A percentile compares a stretch with the other conserved stretches of the same genome.
Conservation (phyloP, 495 filamentous ascomycete genomes). For the Acidomyces sp. region DNA sequence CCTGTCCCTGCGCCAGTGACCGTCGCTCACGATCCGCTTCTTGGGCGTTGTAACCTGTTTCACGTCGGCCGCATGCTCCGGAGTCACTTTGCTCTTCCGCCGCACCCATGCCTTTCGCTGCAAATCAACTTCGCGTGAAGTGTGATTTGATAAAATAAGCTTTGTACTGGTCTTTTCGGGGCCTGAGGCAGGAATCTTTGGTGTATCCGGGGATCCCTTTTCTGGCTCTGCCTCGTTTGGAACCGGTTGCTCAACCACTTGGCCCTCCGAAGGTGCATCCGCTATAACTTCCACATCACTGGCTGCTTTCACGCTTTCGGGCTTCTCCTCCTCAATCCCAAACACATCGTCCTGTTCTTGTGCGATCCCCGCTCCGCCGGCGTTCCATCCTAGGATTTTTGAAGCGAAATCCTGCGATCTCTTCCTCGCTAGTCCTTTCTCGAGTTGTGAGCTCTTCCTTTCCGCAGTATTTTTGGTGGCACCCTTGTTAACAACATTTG, state of each 20-base stretch:
- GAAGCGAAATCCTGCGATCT: conserved; percentile 15
- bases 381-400: conserved; percentile 17
- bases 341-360: conserved; percentile 14
- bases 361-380: conserved; percentile 13
- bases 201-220: conserved; percentile 2
- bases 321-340: conserved; percentile 6
- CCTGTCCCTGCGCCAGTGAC: conserved; percentile 29
- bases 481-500: conserved; percentile 11
- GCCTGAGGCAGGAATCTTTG: neutral
- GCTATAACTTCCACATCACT: conserved; percentile 1
- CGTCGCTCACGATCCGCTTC: conserved; percentile 35
- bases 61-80: conserved; percentile 18
- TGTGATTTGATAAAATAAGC: neutral
- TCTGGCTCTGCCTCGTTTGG: neutral
- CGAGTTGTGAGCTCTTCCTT: conserved; percentile 34
- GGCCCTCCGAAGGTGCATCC: neutral
- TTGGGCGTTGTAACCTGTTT: conserved; percentile 28
- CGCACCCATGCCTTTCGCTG: conserved; percentile 18
- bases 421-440: conserved; percentile 28
- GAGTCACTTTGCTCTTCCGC: conserved; percentile 13
- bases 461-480: conserved; percentile 8
- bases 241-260: neutral
- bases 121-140: conserved; percentile 16
- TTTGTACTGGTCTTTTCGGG: conserved; percentile 5
- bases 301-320: neutral